Evolutionary conservation across 2,329 filamentous ascomycete genomes (phyloP).

Genomic region (Niveomyces coronatus): DNA sequence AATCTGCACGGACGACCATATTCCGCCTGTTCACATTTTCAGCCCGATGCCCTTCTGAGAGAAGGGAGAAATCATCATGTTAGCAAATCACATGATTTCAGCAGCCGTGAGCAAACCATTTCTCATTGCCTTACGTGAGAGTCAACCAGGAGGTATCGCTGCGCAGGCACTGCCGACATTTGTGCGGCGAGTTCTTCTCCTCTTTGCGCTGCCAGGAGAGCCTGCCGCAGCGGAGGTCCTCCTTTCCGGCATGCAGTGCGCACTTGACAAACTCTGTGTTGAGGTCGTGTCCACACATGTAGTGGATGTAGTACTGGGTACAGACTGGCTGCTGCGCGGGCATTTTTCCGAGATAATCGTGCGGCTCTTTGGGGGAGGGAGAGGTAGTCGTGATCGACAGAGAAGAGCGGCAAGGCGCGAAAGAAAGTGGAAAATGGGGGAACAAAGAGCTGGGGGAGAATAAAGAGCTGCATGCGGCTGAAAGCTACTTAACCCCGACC

Average conservation of each 20-base stretch:
- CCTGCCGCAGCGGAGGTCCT: not conserved
- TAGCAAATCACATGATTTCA: not conserved
- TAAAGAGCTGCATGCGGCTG: too few relatives aligned
- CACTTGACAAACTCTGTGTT: slow-evolving; percentile 2
- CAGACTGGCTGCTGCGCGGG: not conserved
- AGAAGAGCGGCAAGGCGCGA: too few relatives aligned
- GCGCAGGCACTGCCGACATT: not conserved
- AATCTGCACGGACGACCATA: too few relatives aligned
- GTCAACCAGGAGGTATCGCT: not conserved
- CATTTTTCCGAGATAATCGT: too few relatives aligned
- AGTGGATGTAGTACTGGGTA: slow-evolving; percentile 3
- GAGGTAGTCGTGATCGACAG: too few relatives aligned
- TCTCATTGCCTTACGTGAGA: not conserved
- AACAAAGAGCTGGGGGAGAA: too few relatives aligned
- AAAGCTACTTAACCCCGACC: too few relatives aligned
- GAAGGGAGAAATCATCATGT: not conserved
- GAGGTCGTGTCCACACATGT: not conserved
- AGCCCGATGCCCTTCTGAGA: not conserved
- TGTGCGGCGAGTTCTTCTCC: slow-evolving; percentile 1
- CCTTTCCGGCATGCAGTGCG: not conserved
- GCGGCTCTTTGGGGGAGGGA: too few relatives aligned
- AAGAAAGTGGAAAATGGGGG: too few relatives aligned
- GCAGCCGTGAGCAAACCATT: not conserved
- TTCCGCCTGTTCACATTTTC: too few relatives aligned
- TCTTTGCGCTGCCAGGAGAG: not conserved